These are phyloP conservation scores for Suhomyces anneliseae DNA, from an alignment of 1,139 yeast genomes.

Conservation along the genomic window DNA sequence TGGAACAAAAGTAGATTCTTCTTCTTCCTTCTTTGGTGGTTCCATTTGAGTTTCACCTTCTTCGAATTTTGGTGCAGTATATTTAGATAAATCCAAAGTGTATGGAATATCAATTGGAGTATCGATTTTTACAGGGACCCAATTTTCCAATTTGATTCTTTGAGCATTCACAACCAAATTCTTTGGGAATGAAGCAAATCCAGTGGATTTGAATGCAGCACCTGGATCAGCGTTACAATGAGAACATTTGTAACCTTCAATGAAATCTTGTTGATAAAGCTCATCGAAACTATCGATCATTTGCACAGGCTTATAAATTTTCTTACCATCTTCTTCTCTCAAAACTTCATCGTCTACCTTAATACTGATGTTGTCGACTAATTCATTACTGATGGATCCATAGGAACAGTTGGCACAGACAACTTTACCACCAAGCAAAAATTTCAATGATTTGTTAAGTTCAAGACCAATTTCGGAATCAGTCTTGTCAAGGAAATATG, in stretches of 20 bases:
- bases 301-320: slow-evolving; percentile 48
- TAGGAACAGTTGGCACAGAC: slow-evolving; percentile 62
- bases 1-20: slow-evolving; percentile 44
- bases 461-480: slow-evolving; percentile 52
- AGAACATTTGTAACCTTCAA: slow-evolving; percentile 70
- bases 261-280: slow-evolving; percentile 50
- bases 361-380: slow-evolving; percentile 69
- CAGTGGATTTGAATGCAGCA: slow-evolving; percentile 46
- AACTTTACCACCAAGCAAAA: slow-evolving; percentile 62
- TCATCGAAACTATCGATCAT: slow-evolving; percentile 52
- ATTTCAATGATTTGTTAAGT: slow-evolving; percentile 58
- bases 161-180: slow-evolving; percentile 72
- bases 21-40: slow-evolving; percentile 23
- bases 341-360: slow-evolving; percentile 50
- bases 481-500: slow-evolving; percentile 62
- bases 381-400: slow-evolving; percentile 57
- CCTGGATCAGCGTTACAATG: slow-evolving; percentile 47
- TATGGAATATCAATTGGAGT: slow-evolving; percentile 68
- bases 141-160: slow-evolving; percentile 78
- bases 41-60: slow-evolving; percentile 36
- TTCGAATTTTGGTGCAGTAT: slow-evolving; percentile 31
- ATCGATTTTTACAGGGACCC: slow-evolving; percentile 86
- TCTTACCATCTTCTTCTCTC: slow-evolving; percentile 40
- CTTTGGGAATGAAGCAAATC: slow-evolving; percentile 67
- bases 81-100: slow-evolving; percentile 30